Percentiles rank a stretch among this genome's conserved stretches.
Evolutionary conservation across 495 filamentous ascomycete genomes (phyloP).

Genomic region (Parathielavia hyrcaniae): DNA sequence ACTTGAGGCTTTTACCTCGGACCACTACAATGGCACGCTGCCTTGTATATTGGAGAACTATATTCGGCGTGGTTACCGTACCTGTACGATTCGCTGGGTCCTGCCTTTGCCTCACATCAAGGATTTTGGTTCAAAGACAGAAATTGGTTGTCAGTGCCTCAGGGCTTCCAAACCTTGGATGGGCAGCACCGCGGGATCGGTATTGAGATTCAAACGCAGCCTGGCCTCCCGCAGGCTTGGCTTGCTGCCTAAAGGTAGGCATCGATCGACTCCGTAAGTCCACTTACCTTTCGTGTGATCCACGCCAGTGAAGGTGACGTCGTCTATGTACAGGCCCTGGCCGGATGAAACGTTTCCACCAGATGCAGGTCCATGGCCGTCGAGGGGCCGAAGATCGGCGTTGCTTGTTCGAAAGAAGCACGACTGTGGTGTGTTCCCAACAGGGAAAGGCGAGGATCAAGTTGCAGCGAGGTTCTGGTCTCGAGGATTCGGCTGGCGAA

Average conservation of each 20-base stretch:
- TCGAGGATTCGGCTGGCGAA: too few relatives aligned
- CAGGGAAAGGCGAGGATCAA: neutral
- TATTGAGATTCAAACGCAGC: too few relatives aligned
- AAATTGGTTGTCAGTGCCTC: too few relatives aligned
- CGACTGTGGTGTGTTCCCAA: neutral
- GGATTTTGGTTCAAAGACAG: neutral
- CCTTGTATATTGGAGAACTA: too few relatives aligned
- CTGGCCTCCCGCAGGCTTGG: neutral
- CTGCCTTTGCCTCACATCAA: neutral
- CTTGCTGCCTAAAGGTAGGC: slow-evolving; percentile 13
- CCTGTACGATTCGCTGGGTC: too few relatives aligned
- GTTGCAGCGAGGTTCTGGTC: neutral
- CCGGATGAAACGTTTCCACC: neutral
- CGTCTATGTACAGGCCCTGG: neutral
- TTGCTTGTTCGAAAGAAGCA: neutral
- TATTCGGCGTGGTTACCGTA: too few relatives aligned
- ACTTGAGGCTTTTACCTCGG: too few relatives aligned
- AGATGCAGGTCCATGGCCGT: neutral
- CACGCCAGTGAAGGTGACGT: neutral
- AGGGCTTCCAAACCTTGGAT: neutral
- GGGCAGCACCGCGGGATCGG: too few relatives aligned
- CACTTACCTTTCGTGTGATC: neutral
- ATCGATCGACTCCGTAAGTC: neutral
- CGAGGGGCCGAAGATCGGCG: slow-evolving; percentile 7
- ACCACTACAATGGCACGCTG: too few relatives aligned